Evolutionary conservation across 129 eudicot genomes (phyloP), one percentile per base, ranked within the genome.

Genomic region (Centella asiatica): DNA sequence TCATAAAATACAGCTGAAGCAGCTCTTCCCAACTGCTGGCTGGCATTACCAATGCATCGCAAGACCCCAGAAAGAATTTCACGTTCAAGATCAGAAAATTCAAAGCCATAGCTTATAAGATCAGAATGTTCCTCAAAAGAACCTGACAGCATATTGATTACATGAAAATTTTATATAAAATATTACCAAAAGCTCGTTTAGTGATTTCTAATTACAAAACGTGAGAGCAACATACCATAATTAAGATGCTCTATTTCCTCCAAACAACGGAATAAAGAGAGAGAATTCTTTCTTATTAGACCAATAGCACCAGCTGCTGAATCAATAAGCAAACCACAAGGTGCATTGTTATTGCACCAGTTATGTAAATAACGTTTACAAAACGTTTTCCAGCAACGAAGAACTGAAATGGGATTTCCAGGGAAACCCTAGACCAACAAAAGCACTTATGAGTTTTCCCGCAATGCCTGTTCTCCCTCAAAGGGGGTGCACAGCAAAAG

Each of bases 11-110:
- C 68, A 70, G 86, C 83, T 46, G 95, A 73, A 55, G 85, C 74
- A 51, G 88, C 90, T 77, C 78, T 84, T 36, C 96, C 98, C 44
- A 92, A 71, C 54, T 82, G 95, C 76, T 81, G 88, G 79, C 81
- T 84, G 55, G 87, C 73, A 45, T 37, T 80, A 51, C 49, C 71
- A 65, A 77, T 51, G 84, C 98, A 92, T 18, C 72, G 73, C 29
- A 87, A 80, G 39, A 92, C 72, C 71, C 83, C 95, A 23, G 71
- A 72, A 15, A 92, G 82, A 64, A 84, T 70, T 63, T 80, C 79
- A 29, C 60, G 76, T 62, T 86, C 87, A 58, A 75, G 68, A 51
- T 78, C 70, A 19, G 81, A 77, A 42, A 72, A 66, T 40, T 77
- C 69, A 32, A 74, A 70, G 57, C 77, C 87, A 63, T 80, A 67